Evolutionary conservation across 2,329 filamentous ascomycete species (phyloP), one percentile per base, ranked within the genome.

Genomic region (Lecanoromycetidae sp.): DNA sequence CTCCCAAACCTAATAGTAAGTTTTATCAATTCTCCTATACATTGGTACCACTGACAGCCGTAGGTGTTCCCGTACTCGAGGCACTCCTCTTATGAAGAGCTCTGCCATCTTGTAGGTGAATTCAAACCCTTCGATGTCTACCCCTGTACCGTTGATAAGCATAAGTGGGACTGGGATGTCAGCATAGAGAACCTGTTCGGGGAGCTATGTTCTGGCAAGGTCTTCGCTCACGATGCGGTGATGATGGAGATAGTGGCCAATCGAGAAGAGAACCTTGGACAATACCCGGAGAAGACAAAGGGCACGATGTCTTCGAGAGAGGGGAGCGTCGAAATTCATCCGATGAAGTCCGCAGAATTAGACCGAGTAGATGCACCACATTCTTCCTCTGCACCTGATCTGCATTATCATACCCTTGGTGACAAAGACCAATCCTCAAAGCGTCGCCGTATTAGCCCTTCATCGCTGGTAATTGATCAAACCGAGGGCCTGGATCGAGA

Each of bases 41-140:
- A 33, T 13, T 25, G 25, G 15, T 26, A 19, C 20, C 10, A 29
- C 44, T 47, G 10, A 47, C 13, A 35, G 17, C 1, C 20, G 5
- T 33, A 58, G 67, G 71, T 67, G 17, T 95, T 94, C 55, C 85
- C 88, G 0, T 95, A 88, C 58, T 90, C 90, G 0, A 76, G 90
- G 1, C 90, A 96, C 62, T 93, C 90, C 0, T 94, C 86, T 0
- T 90, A 91, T 51, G 67, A 71, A 0, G 90, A 95, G 60, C 72
- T 94, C 2, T 82, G 85, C 53, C 65, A 78, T 44, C 66, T 95
- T 1, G 70, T 94, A 1, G 60, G 69, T 3, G 69, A 71, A 0
- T 84, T 95, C 56, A 74, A 67, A 23, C 87, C 87, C 0, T 76
- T 66, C 37, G 87, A 95, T 56, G 69, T 95, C 2, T 84, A 82